Percentiles rank a stretch among this genome's conserved stretches.
Evolutionary conservation across 257 asterid species (phyloP).

Genomic region (Linderniella brevidens): DNA sequence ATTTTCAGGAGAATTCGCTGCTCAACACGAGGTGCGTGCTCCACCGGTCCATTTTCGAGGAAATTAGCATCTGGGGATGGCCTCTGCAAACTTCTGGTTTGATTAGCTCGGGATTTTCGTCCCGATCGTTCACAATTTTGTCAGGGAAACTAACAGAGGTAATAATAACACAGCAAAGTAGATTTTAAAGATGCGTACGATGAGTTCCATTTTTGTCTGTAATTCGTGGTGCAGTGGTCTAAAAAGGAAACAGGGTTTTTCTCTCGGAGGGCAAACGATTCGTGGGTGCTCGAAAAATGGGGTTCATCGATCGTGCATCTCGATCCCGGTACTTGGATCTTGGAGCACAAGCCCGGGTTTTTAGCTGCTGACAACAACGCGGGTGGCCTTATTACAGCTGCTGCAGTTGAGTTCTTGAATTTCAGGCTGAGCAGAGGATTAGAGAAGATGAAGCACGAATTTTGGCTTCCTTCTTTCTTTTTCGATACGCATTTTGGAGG

Average conservation of each 20-base stretch:
- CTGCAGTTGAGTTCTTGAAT: not conserved
- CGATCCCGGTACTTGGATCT: slow-evolving; percentile 75
- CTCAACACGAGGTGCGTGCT: slow-evolving; percentile 39
- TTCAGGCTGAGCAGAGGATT: slow-evolving; percentile 2
- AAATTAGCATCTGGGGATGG: slow-evolving; percentile 91
- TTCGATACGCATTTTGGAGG: no score
- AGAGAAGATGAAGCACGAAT: not conserved
- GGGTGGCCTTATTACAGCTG: not conserved
- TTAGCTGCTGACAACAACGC: slow-evolving; percentile 29
- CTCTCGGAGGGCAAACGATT: slow-evolving; percentile 25
- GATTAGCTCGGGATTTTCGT: slow-evolving; percentile 41
- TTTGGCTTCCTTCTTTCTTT: not conserved
- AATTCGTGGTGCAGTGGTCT: slow-evolving; percentile 38
- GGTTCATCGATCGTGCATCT: slow-evolving; percentile 52
- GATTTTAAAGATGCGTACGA: not conserved
- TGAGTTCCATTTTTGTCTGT: not conserved
- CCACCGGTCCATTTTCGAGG: slow-evolving; percentile 41
- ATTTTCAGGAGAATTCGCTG: slow-evolving; percentile 56
- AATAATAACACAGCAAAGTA: slow-evolving; percentile 4
- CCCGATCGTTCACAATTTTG: slow-evolving; percentile 40
- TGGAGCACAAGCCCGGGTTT: slow-evolving; percentile 42
- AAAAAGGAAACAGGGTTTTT: slow-evolving; percentile 23
- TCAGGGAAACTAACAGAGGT: slow-evolving; percentile 73
- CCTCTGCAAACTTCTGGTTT: slow-evolving; percentile 76
- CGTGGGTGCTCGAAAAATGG: slow-evolving; percentile 66